Evolutionary conservation across 2,329 filamentous ascomycete genomes (phyloP).

Genomic region (Diplocarpon mali): DNA sequence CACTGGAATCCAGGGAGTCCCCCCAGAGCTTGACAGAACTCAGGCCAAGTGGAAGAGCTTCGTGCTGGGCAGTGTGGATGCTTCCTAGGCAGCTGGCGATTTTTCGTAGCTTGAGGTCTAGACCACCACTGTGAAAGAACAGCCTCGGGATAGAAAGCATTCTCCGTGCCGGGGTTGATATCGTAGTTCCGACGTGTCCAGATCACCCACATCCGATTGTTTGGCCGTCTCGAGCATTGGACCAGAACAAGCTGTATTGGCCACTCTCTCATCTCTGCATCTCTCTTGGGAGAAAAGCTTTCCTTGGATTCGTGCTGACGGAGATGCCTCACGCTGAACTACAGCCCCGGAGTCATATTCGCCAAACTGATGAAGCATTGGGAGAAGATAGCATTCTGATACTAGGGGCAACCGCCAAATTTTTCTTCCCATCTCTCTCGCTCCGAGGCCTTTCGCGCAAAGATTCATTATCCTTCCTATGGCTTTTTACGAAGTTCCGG

Average conservation of each 20-base stretch:
- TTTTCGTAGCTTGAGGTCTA: neutral
- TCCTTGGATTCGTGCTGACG: conserved; percentile 71
- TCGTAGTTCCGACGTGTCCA: too few relatives aligned
- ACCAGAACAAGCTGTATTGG: conserved; percentile 59
- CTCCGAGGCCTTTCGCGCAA: conserved; percentile 33
- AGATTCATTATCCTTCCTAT: conserved; percentile 50
- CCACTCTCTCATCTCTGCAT: conserved; percentile 41
- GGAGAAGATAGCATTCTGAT: too few relatives aligned
- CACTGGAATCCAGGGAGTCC: conserved; percentile 37
- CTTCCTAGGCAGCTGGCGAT: conserved; percentile 26
- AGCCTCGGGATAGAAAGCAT: conserved; percentile 57
- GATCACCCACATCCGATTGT: too few relatives aligned
- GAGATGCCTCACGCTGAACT: conserved; percentile 42
- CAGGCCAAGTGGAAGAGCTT: conserved; percentile 62
- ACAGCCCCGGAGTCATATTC: too few relatives aligned
- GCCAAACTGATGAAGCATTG: too few relatives aligned
- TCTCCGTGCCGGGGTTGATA: conserved; percentile 58
- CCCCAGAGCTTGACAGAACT: conserved; percentile 72
- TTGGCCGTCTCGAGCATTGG: conserved; percentile 31
- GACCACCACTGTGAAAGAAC: conserved; percentile 46
- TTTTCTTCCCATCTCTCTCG: conserved; percentile 29
- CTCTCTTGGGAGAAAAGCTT: conserved; percentile 57
- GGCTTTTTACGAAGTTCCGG: conserved; percentile 44
- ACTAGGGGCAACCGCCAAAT: conserved; percentile 57
- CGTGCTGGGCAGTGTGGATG: conserved; percentile 52